Percentiles rank a stretch among this genome's conserved stretches.
These are phyloP conservation scores for Waitea zeae DNA, from an alignment of 1,284 basidiomycete species.

Conservation along the genomic window DNA sequence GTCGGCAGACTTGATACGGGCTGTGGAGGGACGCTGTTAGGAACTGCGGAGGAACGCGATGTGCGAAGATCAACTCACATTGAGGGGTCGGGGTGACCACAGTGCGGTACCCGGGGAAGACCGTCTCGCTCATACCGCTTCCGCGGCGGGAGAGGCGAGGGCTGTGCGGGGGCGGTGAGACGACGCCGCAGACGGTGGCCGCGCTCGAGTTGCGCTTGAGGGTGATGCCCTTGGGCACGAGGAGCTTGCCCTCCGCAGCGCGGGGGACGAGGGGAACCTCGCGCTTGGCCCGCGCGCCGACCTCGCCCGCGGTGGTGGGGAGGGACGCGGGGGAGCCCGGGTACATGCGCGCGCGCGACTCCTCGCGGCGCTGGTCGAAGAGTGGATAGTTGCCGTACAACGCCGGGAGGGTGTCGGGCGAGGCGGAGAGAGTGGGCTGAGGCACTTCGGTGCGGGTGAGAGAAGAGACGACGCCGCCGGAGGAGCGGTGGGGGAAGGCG, in stretches of 20 bases:
- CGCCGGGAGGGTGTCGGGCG: conserved; percentile 7
- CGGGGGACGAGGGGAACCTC: conserved; percentile 35
- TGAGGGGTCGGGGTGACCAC: neutral
- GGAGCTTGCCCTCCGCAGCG: conserved; percentile 42
- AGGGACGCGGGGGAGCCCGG: conserved; percentile 15
- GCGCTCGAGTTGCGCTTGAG: conserved; percentile 20
- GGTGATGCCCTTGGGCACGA: conserved; percentile 47
- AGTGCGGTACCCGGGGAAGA: neutral
- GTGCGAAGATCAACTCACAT: conserved; percentile 2
- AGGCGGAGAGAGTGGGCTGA: conserved; percentile 11
- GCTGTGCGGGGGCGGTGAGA: conserved; percentile 11
- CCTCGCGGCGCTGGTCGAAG: conserved; percentile 30
- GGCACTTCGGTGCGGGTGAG: conserved; percentile 15
- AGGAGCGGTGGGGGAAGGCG: conserved; percentile 20
- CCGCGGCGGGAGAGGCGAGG: conserved; percentile 12
- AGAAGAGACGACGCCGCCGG: conserved; percentile 28
- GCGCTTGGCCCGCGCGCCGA: conserved; percentile 16
- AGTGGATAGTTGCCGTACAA: conserved; percentile 23
- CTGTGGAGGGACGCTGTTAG: conserved; percentile 11
- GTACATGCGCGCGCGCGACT: conserved; percentile 22
- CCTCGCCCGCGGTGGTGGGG: conserved; percentile 10
- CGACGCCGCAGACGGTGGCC: conserved; percentile 6
- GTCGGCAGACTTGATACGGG: conserved; percentile 19
- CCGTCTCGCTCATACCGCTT: conserved; percentile 18
- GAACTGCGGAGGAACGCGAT: conserved; percentile 6